Evolutionary conservation across 176 grass and related monocot genomes (phyloP).

Genomic region (Cenchrus fungigraminus): DNA sequence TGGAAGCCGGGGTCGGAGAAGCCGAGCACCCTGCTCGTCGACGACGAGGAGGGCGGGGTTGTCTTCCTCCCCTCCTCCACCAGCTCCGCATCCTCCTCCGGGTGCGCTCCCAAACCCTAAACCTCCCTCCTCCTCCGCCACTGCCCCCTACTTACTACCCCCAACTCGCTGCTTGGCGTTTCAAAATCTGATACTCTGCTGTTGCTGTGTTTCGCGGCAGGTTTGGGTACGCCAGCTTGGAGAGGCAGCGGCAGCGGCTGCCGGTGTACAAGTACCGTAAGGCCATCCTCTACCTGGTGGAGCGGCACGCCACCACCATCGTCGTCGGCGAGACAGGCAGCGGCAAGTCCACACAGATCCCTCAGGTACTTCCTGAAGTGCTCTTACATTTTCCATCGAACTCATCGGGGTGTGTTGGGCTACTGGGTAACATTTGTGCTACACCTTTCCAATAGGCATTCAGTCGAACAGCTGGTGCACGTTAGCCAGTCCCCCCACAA

Average conservation of each 20-base stretch:
- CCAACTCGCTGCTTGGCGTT: neutral
- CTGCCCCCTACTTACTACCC: neutral
- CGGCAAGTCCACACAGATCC: constrained; percentile 95
- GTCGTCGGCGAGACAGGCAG: constrained; percentile 92
- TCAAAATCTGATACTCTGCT: neutral
- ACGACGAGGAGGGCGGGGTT: constrained; percentile 87
- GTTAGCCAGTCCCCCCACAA: neutral
- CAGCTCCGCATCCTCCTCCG: constrained; percentile 65
- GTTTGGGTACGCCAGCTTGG: constrained; percentile 68
- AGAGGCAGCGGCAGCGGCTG: constrained; percentile 77
- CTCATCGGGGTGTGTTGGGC: neutral
- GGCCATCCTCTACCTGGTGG: constrained; percentile 88
- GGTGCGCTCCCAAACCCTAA: constrained; percentile 60
- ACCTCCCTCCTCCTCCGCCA: neutral
- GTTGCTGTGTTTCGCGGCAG: constrained; percentile 29
- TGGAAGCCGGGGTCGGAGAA: constrained; percentile 79
- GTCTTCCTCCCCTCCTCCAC: constrained; percentile 58
- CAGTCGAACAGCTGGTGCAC: constrained; percentile 33
- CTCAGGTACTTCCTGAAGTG: constrained; percentile 56
- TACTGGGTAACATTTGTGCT: neutral
- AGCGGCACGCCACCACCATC: constrained; percentile 82
- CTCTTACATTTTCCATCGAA: neutral
- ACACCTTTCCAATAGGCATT: constrained; percentile 6
- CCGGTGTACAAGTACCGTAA: constrained; percentile 90
- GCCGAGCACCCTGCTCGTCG: constrained; percentile 72